phyloP scores from a whole-genome alignment of 805 yeast genomes.

The Phaffomyces antillensis region DNA sequence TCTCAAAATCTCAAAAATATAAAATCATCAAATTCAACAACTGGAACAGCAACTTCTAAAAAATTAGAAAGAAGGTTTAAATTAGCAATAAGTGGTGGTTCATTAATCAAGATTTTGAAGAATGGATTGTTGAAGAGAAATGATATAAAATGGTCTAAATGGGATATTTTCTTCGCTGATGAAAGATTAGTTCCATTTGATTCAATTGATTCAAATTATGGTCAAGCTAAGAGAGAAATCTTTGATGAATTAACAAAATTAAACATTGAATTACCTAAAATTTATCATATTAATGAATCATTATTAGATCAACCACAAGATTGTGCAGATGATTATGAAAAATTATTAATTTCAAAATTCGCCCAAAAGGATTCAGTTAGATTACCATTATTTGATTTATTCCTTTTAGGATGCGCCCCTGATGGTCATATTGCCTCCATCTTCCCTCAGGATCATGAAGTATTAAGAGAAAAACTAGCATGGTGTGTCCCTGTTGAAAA shows the following conservation, averaged over 20 bases:
- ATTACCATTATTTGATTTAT: constrained; percentile 87
- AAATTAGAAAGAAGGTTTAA: constrained; percentile 61
- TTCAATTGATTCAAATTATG: constrained; percentile 79
- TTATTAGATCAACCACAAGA: constrained; percentile 77
- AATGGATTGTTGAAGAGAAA: constrained; percentile 76
- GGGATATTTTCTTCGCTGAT: constrained; percentile 97
- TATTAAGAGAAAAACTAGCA: constrained; percentile 81
- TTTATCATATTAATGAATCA: constrained; percentile 76
- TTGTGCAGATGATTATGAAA: constrained; percentile 91
- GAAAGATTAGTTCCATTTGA: constrained; percentile 89
- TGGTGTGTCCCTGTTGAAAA: constrained; percentile 93
- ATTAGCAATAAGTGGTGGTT: constrained; percentile 91
- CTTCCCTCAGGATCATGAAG: constrained; percentile 82
- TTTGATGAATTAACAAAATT: constrained; percentile 53
- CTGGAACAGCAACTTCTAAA: constrained; percentile 19
- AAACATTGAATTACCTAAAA: constrained; percentile 46
- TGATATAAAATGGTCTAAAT: constrained; percentile 81
- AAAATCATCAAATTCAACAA: background rate
- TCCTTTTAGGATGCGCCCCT: constrained; percentile 94
- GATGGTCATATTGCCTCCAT: constrained; percentile 98
- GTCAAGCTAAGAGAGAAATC: constrained; percentile 76
- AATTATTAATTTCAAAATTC: constrained; percentile 76
- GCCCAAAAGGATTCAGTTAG: constrained; percentile 96
- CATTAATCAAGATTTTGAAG: constrained; percentile 75
- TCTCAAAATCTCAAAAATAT: background rate